These are phyloP conservation scores for Trichoderma brevicompactum DNA, from an alignment of 2,329 filamentous ascomycete genomes.

Conservation along the genomic window DNA sequence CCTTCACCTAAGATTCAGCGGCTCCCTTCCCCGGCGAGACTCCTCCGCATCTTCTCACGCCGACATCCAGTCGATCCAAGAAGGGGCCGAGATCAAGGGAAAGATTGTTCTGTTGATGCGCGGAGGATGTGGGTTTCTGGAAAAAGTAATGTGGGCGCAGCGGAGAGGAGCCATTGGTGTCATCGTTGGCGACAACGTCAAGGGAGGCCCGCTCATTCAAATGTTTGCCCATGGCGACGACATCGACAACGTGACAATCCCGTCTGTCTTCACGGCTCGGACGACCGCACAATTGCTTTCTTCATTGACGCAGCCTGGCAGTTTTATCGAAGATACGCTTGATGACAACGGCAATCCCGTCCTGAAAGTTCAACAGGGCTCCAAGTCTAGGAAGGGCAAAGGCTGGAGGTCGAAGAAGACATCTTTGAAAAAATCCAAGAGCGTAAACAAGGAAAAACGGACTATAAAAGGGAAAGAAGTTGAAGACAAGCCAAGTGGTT, in stretches of 20 bases:
- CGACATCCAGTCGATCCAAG: conserved; percentile 89
- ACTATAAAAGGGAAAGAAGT: conserved; percentile 36
- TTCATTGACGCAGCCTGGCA: conserved; percentile 76
- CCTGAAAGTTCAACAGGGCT: conserved; percentile 57
- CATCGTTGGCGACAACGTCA: conserved; percentile 91
- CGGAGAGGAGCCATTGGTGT: conserved; percentile 84
- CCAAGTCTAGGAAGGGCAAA: conserved; percentile 46
- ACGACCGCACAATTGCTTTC: conserved; percentile 93
- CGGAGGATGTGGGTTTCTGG: conserved; percentile 92
- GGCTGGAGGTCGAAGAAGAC: conserved; percentile 38
- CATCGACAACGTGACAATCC: conserved; percentile 92
- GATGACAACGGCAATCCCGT: conserved; percentile 63
- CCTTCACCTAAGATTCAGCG: conserved; percentile 61
- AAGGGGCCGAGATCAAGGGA: conserved; percentile 88
- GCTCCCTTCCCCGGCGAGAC: conserved; percentile 43
- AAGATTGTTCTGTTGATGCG: conserved; percentile 91
- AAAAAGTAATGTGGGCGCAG: conserved; percentile 98
- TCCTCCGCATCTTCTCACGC: conserved; percentile 62
- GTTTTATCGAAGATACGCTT: conserved; percentile 62
- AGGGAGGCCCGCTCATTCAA: conserved; percentile 85
- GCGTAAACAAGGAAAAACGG: conserved; percentile 37
- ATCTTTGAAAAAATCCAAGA: neutral
- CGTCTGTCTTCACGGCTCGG: conserved; percentile 90
- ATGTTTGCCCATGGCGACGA: conserved; percentile 96
- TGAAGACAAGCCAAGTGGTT: conserved; percentile 41